Evolutionary conservation across 2,329 filamentous ascomycete genomes (phyloP), one percentile per base, ranked within the genome.

Genomic region (Lachnellula suecica): DNA sequence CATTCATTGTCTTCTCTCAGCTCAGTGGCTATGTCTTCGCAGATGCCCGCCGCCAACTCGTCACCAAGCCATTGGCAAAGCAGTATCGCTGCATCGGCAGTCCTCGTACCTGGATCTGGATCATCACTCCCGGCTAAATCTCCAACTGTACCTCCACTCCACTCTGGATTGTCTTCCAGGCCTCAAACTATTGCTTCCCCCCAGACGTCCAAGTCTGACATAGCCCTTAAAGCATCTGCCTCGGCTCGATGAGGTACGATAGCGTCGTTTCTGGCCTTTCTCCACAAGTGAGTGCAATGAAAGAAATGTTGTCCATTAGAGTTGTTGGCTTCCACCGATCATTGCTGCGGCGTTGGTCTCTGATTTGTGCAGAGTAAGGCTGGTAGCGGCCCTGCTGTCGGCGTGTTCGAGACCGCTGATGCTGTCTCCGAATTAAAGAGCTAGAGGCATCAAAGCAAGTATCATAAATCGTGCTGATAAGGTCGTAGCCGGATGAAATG

Each of bases 301-400:
- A 20, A 10, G 54, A 52, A 25, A 63, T 59, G 27, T 62, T 61
- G 40, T 61, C 61, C 59, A 63, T 63, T 8, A 61, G 47, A 2
- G 51, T 59, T 10, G 42, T 11, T 43, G 29, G 27, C 27, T 31
- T 9, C 10, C 27, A 6, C 27, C 38, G 35, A 11, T 15, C 17
- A 17, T 22, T 6, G 20, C 15, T 23, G 19, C 2, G 7, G 11
- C 38, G 27, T 24, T 37, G 10, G 35, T 48, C 27, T 31, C 27
- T 15, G 24, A 15, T 9, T 7, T 31, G 27, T 11, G 31, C 5
- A 22, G 23, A 20, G 23, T n/a, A n/a, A n/a, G n/a, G n/a, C n/a
- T 48, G 29, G 15, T 24, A 20, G 7, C 27, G 38, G 11, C 9
- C 17, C 15, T 35, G 40, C 19, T 49, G 37, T 34, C 34, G 27